Base-by-base conservation (phyloP, 78 protist species). In the Chrysochromulina tobinii region DNA sequence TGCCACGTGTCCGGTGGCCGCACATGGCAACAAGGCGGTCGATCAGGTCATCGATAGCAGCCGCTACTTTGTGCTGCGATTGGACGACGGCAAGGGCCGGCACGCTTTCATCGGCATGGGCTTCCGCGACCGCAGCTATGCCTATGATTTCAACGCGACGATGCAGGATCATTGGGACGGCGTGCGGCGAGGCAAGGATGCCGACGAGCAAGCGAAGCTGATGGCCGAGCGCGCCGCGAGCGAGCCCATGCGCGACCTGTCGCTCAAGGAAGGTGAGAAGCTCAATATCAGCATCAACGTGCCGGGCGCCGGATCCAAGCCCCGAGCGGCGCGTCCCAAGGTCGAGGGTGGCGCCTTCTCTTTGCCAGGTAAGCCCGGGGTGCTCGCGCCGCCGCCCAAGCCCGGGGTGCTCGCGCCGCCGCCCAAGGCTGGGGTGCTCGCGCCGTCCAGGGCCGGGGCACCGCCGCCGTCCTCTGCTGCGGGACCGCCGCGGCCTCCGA, bases 61-160 rank as follows among this genome's bases (percentile, higher is more conserved):
- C 14, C 81, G 96, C 27, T 94, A 87, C 87, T 94, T 91, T 85
- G 96, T 94, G 61, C 88, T 94, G 25, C 55, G 93, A 6, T 88
- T 94, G 20, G 91, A 93, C 61, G 90, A 94, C 87, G 94, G 85
- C 18, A 53, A 89, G 59, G 95, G 94, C 38, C 48, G 86, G 15
- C 96, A 93, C 66, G 97, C 96, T 14, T 95, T 92, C 92, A 93
- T 96, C 48, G 97, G 97, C 27, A 27, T 96, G 59, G 97, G 97
- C 25, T 96, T 96, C 73, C 64, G 57, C 21, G 97, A 96, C 38
- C 73, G 97, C 11, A 3, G 12, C 48, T 38, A 54, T 48, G 7
- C 87, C 15, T 79, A 79, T 48, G 51, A 79, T 64, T 79, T 79
- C 64, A 79, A 54, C 87, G 87, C 87, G 87, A 79, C 87, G 18